Base-by-base conservation (phyloP, 352 stramenopile species). In the Pythium rhizo-oryzae region DNA sequence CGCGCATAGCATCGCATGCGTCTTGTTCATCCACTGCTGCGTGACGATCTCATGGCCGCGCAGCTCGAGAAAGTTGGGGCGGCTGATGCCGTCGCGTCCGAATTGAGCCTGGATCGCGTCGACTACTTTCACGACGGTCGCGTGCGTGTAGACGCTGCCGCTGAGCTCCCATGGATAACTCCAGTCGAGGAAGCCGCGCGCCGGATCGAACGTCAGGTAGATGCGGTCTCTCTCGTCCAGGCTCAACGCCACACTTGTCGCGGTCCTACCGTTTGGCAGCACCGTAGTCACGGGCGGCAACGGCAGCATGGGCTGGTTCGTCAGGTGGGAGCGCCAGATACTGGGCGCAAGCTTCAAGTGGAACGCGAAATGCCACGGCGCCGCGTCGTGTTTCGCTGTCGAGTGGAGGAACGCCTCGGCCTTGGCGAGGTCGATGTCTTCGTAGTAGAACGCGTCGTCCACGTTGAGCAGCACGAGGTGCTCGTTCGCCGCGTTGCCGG, bases 131-230 rank as follows among this genome's bases (percentile, higher is more conserved):
- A 63, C 18, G 24, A 82, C 75, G 23, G 80, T 78, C 11, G 43
- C 39, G 33, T 62, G 67, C 21, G 69, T 69, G 67, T 97, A 97
- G 18, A 97, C 65, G 4, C 82, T 90, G n/a, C 85, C 87, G 53
- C 86, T 95, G 24, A 97, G 74, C 73, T 97, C 90, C 74, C 88
- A 97, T 8, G 87, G 85, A 62, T 97, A 97, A 46, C 86, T 80
- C 85, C 85, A 97, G 54, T 97, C 90, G 33, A 79, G 70, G 5
- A 18, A 30, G 8, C 81, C 83, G n/a, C 71, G 57, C 49, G 78
- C 69, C 24, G 82, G 77, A 24, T 84, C 66, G 72, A 90, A 89
- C 58, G 70, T 71, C 37, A 80, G 66, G 66, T 76, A 79, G 30
- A 53, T 44, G 25, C 66, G 56, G 47, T 70, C 33, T 4, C 47